These are phyloP conservation scores for Nothophaeocryptopus gaeumannii DNA, from an alignment of 2,329 filamentous ascomycete genomes.

Conservation along the genomic window DNA sequence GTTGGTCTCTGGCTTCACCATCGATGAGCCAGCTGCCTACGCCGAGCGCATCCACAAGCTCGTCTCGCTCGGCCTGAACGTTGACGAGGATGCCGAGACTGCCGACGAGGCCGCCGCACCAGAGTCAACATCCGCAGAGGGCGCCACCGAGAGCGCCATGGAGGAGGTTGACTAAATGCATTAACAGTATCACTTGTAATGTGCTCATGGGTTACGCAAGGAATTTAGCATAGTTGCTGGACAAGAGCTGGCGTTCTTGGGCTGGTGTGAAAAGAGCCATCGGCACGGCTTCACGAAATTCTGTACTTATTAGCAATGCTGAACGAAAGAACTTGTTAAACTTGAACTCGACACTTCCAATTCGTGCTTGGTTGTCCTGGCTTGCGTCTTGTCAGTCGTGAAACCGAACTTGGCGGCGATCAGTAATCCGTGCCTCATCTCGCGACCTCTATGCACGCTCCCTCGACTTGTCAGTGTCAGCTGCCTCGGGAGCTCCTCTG, in stretches of 20 bases:
- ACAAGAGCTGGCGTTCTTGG: constrained; percentile 12
- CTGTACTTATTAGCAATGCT: constrained; percentile 15
- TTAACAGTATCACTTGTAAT: constrained; percentile 17
- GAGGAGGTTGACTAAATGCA: constrained; percentile 93
- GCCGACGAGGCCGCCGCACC: constrained; percentile 56
- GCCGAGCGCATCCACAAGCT: constrained; percentile 99
- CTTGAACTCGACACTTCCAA: background rate
- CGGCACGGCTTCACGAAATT: constrained; percentile 10
- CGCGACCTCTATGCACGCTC: no score
- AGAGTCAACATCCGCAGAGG: constrained; percentile 60
- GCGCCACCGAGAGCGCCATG: constrained; percentile 87
- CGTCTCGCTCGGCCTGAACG: constrained; percentile 93
- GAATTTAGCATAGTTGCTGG: constrained; percentile 21
- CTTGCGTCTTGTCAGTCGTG: no score
- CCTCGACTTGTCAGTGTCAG: no score
- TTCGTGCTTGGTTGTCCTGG: no score
- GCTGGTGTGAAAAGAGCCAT: constrained; percentile 12
- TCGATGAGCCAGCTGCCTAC: constrained; percentile 96
- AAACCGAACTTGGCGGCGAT: no score
- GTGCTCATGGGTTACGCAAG: constrained; percentile 19
- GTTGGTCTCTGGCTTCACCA: constrained; percentile 98
- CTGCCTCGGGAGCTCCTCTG: no score
- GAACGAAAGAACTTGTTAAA: constrained; percentile 9
- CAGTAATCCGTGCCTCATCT: no score
- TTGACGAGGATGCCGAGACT: constrained; percentile 87